Conservation (phyloP, 225 moss, liverwort and hornwort genomes). For the Pseudisothecium myosuroides region DNA sequence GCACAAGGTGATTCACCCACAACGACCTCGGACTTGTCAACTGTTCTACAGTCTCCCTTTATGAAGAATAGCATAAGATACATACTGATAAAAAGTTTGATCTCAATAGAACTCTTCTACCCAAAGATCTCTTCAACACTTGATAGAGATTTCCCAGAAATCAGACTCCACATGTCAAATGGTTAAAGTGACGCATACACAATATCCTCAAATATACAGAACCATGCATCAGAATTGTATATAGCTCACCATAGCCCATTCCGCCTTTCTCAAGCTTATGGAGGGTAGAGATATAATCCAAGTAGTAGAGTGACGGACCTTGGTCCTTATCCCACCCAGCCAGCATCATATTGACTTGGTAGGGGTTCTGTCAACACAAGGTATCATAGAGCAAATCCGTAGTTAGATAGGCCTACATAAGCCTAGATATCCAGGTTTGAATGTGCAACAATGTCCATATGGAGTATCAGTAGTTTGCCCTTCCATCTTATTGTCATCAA, state of each 20-base stretch:
- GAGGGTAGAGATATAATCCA: slow-evolving; percentile 54
- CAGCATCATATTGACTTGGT: slow-evolving; percentile 65
- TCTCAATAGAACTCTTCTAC: not conserved
- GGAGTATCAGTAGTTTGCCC: not conserved
- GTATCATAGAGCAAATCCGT: slow-evolving; percentile 8
- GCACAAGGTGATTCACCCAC: not conserved
- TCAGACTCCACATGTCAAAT: not conserved
- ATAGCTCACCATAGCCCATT: slow-evolving; percentile 45
- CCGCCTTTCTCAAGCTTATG: slow-evolving; percentile 60
- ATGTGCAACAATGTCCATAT: not conserved
- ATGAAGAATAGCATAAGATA: not conserved
- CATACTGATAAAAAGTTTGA: not conserved
- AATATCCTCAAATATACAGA: not conserved
- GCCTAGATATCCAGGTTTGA: not conserved
- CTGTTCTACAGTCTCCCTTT: not conserved
- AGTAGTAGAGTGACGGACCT: slow-evolving; percentile 34
- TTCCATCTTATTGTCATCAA: not conserved
- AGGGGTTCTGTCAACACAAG: slow-evolving; percentile 28
- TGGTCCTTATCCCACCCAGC: slow-evolving; percentile 49
- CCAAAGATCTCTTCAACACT: not conserved
- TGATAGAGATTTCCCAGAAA: not conserved
- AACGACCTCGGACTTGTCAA: not conserved
- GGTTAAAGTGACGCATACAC: not conserved
- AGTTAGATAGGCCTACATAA: not conserved
- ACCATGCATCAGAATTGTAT: not conserved